Evolutionary conservation across 371 early-diverging fungal genomes (phyloP).

Genomic region (Rhizopus arrhizus): DNA sequence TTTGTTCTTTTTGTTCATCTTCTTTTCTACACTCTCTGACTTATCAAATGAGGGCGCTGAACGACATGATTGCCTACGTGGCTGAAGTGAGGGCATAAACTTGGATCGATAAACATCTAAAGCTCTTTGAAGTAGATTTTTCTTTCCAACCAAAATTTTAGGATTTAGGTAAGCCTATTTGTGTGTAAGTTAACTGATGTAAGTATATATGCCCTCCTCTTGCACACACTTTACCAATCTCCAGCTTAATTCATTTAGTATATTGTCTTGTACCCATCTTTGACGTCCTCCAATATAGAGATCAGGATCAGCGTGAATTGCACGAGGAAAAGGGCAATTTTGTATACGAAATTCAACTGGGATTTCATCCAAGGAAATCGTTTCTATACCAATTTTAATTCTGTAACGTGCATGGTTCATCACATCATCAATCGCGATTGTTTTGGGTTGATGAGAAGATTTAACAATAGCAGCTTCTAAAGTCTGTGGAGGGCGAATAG

Average conservation of each 20-base stretch:
- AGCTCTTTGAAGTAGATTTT: constrained; percentile 46
- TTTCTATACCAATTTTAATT: constrained; percentile 46
- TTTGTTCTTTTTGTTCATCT: constrained; percentile 5
- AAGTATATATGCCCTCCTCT: no score
- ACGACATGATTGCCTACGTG: constrained; percentile 35
- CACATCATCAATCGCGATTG: constrained; percentile 42
- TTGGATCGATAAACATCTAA: constrained; percentile 47
- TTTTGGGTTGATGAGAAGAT: constrained; percentile 48
- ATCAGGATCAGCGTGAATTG: constrained; percentile 22
- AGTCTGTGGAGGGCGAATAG: constrained; percentile 14
- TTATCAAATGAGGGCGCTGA: constrained; percentile 19
- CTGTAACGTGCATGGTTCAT: constrained; percentile 34
- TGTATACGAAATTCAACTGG: constrained; percentile 38
- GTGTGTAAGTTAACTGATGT: neutral
- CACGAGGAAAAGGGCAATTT: constrained; percentile 48
- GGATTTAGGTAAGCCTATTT: constrained; percentile 48
- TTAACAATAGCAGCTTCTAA: constrained; percentile 35
- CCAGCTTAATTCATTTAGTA: constrained; percentile 51
- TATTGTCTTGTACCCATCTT: constrained; percentile 40
- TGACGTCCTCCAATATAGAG: constrained; percentile 33
- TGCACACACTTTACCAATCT: constrained; percentile 33
- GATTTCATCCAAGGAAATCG: constrained; percentile 43
- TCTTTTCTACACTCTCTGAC: constrained; percentile 9
- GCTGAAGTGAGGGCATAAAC: constrained; percentile 45
- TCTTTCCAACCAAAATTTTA: constrained; percentile 47